Evolutionary conservation across 768 basidiomycete genomes (phyloP).

Genomic region (Leccinum rimulosum): DNA sequence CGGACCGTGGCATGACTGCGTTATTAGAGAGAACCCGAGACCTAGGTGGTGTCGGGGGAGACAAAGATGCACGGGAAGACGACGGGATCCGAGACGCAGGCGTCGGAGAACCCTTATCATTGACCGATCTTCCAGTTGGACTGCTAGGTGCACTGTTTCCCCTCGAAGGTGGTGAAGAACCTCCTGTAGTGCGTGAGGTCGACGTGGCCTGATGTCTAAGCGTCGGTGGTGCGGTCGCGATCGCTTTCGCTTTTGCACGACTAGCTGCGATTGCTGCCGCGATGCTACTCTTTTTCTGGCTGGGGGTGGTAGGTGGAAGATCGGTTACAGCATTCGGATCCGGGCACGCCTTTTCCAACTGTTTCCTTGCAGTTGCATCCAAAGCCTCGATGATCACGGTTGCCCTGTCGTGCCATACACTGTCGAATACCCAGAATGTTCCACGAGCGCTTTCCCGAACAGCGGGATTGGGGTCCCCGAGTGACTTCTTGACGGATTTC

Average conservation of each 20-base stretch:
- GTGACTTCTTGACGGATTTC: conserved; percentile 64
- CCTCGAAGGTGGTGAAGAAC: conserved; percentile 40
- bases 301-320: conserved; percentile 52
- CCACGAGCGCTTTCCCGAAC: conserved; percentile 72
- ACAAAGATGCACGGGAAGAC: conserved; percentile 46
- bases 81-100: conserved; percentile 43
- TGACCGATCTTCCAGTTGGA: conserved; percentile 42
- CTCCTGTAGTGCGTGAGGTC: conserved; percentile 50
- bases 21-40: conserved; percentile 42
- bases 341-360: conserved; percentile 84
- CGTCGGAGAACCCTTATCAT: conserved; percentile 37
- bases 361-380: conserved; percentile 69
- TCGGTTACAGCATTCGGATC: conserved; percentile 42
- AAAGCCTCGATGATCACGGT: conserved; percentile 58
- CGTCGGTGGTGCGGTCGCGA: conserved; percentile 77
- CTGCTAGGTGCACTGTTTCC: conserved; percentile 40
- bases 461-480: conserved; percentile 76
- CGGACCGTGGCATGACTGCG: conserved; percentile 39
- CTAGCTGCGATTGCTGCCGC: conserved; percentile 89
- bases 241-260: conserved; percentile 81
- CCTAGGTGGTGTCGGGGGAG: conserved; percentile 42
- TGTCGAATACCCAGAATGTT: conserved; percentile 78
- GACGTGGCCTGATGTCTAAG: conserved; percentile 83
- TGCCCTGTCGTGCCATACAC: conserved; percentile 74
- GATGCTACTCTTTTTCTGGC: conserved; percentile 74